A percentile compares a stretch with the other conserved stretches of the same genome.
Evolutionary conservation across 331 rosid genomes (phyloP).

Genomic region (Arachis monticola): DNA sequence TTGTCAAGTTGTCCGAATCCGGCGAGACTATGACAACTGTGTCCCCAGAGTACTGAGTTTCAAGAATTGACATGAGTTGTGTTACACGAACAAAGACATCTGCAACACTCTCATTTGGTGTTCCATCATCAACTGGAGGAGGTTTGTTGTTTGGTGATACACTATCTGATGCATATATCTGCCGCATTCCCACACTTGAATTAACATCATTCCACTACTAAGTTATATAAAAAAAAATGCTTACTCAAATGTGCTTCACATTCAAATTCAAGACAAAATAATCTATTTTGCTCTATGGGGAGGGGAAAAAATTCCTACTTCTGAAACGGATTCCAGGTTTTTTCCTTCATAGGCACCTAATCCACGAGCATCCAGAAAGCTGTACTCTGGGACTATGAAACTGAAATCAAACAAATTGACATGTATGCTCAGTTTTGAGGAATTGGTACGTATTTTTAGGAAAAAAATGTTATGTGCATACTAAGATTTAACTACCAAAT

Average conservation of each 20-base stretch:
- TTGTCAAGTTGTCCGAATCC: constrained; percentile 84
- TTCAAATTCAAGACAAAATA: too few relatives aligned
- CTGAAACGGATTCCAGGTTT: constrained; percentile 70
- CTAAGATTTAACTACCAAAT: too few relatives aligned
- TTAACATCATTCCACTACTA: constrained; percentile 5
- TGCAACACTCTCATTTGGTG: constrained; percentile 90
- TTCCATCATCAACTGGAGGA: constrained; percentile 81
- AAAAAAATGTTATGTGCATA: not conserved
- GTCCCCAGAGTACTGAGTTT: constrained; percentile 83
- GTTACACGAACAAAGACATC: constrained; percentile 90
- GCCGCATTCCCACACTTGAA: constrained; percentile 33
- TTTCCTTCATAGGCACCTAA: constrained; percentile 93
- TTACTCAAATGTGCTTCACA: too few relatives aligned
- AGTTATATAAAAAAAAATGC: not conserved
- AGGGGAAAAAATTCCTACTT: constrained; percentile 46
- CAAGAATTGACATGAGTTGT: constrained; percentile 95
- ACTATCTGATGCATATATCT: constrained; percentile 81
- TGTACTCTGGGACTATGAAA: constrained; percentile 86
- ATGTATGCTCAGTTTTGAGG: constrained; percentile 16
- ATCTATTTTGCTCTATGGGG: too few relatives aligned
- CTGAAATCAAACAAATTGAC: constrained; percentile 54
- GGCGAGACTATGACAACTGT: constrained; percentile 90
- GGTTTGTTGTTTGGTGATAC: constrained; percentile 72
- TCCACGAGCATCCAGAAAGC: constrained; percentile 94
- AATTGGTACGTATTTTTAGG: not conserved